Evolutionary conservation across 768 basidiomycete species (phyloP).

Genomic region (Auriscalpium vulgare): DNA sequence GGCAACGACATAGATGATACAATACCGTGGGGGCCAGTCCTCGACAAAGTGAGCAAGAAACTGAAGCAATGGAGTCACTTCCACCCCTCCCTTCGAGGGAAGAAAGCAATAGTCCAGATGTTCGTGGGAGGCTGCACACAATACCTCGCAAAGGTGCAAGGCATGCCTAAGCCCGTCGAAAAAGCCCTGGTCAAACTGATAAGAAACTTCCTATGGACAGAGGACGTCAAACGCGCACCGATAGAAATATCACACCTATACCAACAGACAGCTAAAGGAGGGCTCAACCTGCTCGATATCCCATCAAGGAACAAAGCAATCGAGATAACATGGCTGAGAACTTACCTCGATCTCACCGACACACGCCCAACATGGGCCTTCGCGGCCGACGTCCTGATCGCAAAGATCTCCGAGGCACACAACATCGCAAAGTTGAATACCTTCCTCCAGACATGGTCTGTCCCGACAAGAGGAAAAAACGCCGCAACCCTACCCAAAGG

Average conservation of each 20-base stretch:
- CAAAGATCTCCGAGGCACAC: neutral
- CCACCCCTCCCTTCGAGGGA: constrained; percentile 12
- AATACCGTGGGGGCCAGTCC: constrained; percentile 1
- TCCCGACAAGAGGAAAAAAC: neutral
- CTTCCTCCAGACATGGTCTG: constrained; percentile 9
- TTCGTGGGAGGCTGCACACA: constrained; percentile 14
- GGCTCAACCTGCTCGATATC: constrained; percentile 8
- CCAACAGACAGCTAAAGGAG: neutral
- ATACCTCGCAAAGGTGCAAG: constrained; percentile 19
- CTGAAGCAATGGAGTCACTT: neutral
- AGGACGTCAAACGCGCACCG: neutral
- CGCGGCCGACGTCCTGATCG: neutral
- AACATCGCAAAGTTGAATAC: neutral
- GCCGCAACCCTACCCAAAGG: neutral
- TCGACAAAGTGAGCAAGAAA: neutral
- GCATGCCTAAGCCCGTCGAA: constrained; percentile 17
- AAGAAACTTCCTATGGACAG: constrained; percentile 17
- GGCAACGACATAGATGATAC: neutral
- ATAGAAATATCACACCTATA: neutral
- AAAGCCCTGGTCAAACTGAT: neutral
- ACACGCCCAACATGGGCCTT: constrained; percentile 11
- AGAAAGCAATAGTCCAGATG: constrained; percentile 17
- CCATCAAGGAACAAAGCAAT: constrained; percentile 9
- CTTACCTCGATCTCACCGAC: neutral
- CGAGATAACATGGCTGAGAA: constrained; percentile 6